Conservation (phyloP, 306 rosid species). For the Sindora glabra region DNA sequence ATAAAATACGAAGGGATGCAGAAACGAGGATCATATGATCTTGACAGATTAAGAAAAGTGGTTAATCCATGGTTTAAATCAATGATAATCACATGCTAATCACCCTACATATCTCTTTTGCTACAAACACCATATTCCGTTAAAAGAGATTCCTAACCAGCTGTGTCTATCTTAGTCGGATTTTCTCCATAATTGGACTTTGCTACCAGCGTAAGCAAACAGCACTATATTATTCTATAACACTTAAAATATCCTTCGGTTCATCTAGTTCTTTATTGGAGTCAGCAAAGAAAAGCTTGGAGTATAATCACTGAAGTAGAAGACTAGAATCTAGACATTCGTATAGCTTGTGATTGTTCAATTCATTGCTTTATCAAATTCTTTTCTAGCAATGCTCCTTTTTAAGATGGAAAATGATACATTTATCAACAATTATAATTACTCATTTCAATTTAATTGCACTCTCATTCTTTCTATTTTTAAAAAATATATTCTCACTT, state of each 20-base stretch:
- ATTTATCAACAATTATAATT: too few relatives aligned
- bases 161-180: slow-evolving; percentile 37
- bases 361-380: slow-evolving; percentile 8
- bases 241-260: slow-evolving; percentile 20
- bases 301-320: background rate
- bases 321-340: slow-evolving; percentile 18
- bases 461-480: too few relatives aligned
- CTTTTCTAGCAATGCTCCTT: too few relatives aligned
- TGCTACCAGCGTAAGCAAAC: slow-evolving; percentile 6
- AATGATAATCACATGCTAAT: slow-evolving; percentile 51
- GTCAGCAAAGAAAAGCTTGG: background rate
- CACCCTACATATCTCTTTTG: slow-evolving; percentile 21
- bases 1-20: background rate
- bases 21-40: slow-evolving; percentile 29
- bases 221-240: slow-evolving; percentile 2
- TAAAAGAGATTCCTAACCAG: slow-evolving; percentile 57
- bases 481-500: too few relatives aligned
- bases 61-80: too few relatives aligned
- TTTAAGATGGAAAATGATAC: too few relatives aligned
- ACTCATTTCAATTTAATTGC: too few relatives aligned
- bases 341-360: slow-evolving; percentile 1
- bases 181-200: slow-evolving; percentile 26
- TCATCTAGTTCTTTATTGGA: slow-evolving; percentile 22
- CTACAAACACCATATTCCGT: slow-evolving; percentile 22
- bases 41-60: background rate